These are phyloP conservation scores for Scenedesmus sp. DNA, from an alignment of 163 green algal species.

Conservation along the genomic window DNA sequence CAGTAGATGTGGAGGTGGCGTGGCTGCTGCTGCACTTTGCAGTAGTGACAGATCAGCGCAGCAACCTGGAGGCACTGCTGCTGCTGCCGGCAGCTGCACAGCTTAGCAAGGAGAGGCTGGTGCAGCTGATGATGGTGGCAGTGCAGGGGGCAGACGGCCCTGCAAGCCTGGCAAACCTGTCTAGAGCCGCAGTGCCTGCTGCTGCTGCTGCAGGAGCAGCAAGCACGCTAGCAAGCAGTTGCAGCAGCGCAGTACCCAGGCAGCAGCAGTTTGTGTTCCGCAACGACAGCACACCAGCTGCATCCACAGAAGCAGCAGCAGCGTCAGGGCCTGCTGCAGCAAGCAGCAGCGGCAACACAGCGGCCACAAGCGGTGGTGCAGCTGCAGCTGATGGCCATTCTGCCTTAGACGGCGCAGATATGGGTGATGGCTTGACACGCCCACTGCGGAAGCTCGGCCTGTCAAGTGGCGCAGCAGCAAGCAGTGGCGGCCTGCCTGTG, in stretches of 20 bases:
- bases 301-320: background rate
- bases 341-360: background rate
- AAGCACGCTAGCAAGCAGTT: background rate
- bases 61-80: conserved; percentile 1
- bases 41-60: background rate
- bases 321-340: background rate
- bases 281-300: background rate
- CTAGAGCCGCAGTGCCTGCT: background rate
- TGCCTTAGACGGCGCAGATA: background rate
- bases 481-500: background rate
- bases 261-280: background rate
- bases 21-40: background rate
- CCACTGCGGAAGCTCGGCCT: background rate
- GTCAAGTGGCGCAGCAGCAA: background rate
- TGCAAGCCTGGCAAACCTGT: background rate
- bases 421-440: background rate
- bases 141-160: background rate
- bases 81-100: background rate
- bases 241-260: background rate
- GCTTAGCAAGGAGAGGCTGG: background rate
- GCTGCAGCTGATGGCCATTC: background rate
- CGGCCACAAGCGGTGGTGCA: background rate
- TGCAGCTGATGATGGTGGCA: background rate
- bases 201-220: background rate
- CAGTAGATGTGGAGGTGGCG: background rate